phyloP scores from a whole-genome alignment of 2,329 filamentous ascomycete genomes.

The Hypoxylon sp. region DNA sequence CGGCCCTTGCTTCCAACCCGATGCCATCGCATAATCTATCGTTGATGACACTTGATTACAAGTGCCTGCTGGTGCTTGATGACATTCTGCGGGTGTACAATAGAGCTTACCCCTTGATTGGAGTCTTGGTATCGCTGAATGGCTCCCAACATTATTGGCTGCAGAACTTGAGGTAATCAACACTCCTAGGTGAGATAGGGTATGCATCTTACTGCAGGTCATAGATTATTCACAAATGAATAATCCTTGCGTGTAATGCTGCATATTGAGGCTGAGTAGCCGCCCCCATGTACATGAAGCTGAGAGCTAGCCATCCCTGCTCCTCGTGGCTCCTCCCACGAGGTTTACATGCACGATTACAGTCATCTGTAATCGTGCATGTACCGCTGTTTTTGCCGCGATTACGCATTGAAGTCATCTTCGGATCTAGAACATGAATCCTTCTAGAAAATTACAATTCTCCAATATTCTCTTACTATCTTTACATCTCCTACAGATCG shows the following conservation, averaged over 20 bases:
- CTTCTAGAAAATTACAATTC: neutral
- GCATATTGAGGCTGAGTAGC: neutral
- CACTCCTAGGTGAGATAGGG: neutral
- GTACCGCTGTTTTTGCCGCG: neutral
- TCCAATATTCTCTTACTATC: neutral
- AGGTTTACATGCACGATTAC: conserved; percentile 1
- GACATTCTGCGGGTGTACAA: neutral
- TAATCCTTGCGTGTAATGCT: neutral
- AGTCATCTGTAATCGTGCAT: neutral
- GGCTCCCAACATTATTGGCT: neutral
- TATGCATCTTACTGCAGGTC: neutral
- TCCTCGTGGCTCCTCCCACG: neutral
- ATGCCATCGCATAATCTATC: neutral
- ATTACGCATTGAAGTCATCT: neutral
- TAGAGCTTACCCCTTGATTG: neutral
- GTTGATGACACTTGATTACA: conserved; percentile 1
- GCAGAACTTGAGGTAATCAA: neutral
- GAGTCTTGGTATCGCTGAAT: neutral
- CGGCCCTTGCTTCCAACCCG: neutral
- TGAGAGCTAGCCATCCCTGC: neutral
- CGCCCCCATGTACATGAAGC: neutral
- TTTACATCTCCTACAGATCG: neutral
- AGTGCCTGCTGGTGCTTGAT: neutral
- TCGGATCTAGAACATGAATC: neutral
- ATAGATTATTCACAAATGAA: neutral